Evolutionary conservation across 192 early-diverging fungal genomes (phyloP), one percentile per base, ranked within the genome.

Genomic region (Coemansia sp.): DNA sequence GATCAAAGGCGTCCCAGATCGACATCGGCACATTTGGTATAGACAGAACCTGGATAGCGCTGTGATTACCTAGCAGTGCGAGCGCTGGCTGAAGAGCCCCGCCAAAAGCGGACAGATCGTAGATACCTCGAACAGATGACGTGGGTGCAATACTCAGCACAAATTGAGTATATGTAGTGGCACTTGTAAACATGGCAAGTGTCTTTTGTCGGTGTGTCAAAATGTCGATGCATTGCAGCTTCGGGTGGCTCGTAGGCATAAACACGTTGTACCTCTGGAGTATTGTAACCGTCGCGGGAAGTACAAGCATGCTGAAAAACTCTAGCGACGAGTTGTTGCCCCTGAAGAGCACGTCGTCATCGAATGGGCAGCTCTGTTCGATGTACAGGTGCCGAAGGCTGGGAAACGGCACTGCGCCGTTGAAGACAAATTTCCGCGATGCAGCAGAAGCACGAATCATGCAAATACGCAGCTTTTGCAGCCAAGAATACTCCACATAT

Each of bases 191-290:
- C n/a, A n/a, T n/a, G n/a, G n/a, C n/a, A n/a, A n/a, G n/a, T n/a
- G n/a, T n/a, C n/a, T n/a, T n/a, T n/a, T n/a, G n/a, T n/a, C n/a
- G n/a, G n/a, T n/a, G n/a, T n/a, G n/a, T n/a, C n/a, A n/a, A n/a
- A n/a, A 35, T 54, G 15, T 54, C 32, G 31, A 54, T 29, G 12
- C 27, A 54, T 12, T 35, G 51, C 4, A 54, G 51, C 51, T n/a
- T 54, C 7, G 51, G 51, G 51, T 54, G 51, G 17, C 51, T 54
- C 8, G 51, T 54, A 1, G 51, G 51, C n/a, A 29, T 54, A 35
- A 54, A 54, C 4, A 54, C 51, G 11, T 29, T 54, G 7, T 19
- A 6, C 20, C 29, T 29, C 14, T 17, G 31, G 17, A 54, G 51
- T 7, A 35, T 54, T 2, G 31, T 3, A 2, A 35, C 17, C 14